These are phyloP conservation scores for Mycena rosella DNA, from an alignment of 768 basidiomycete genomes.

Conservation along the genomic window DNA sequence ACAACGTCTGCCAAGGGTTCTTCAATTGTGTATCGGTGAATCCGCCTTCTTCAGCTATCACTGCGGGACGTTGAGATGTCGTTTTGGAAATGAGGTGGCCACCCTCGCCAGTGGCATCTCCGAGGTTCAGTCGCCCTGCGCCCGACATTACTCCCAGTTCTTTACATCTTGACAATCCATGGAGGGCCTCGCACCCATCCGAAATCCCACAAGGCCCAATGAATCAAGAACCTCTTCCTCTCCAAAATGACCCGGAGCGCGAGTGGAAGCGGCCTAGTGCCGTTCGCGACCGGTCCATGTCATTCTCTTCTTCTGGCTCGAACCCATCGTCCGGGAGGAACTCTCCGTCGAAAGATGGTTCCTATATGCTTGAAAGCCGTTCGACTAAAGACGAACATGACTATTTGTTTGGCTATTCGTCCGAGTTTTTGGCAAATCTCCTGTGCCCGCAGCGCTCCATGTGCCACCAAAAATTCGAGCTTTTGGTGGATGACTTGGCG, in stretches of 20 bases:
- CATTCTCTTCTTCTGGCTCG: conserved; percentile 61
- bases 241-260: conserved; percentile 62
- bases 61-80: conserved; percentile 18
- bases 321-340: conserved; percentile 63
- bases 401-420: conserved; percentile 81
- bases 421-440: conserved; percentile 84
- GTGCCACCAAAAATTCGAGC: conserved; percentile 95
- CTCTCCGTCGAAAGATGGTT: conserved; percentile 61
- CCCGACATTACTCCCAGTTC: conserved; percentile 61
- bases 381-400: conserved; percentile 67
- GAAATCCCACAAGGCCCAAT: conserved; percentile 48
- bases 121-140: conserved; percentile 79
- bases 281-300: conserved; percentile 62
- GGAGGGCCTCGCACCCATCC: conserved; percentile 72
- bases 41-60: conserved; percentile 10
- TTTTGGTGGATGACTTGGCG: conserved; percentile 90
- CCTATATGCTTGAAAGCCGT: conserved; percentile 48
- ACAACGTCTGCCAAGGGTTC: conserved; percentile 87
- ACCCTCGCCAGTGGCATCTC: conserved; percentile 70
- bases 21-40: conserved; percentile 74
- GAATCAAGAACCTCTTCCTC: conserved; percentile 36
- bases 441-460: conserved; percentile 83
- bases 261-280: conserved; percentile 72
- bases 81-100: conserved; percentile 70
- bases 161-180: conserved; percentile 77